A percentile compares a stretch with the other conserved stretches of the same genome.
Evolutionary conservation across 2,329 filamentous ascomycete genomes (phyloP).

Genomic region (Capronia coronata): DNA sequence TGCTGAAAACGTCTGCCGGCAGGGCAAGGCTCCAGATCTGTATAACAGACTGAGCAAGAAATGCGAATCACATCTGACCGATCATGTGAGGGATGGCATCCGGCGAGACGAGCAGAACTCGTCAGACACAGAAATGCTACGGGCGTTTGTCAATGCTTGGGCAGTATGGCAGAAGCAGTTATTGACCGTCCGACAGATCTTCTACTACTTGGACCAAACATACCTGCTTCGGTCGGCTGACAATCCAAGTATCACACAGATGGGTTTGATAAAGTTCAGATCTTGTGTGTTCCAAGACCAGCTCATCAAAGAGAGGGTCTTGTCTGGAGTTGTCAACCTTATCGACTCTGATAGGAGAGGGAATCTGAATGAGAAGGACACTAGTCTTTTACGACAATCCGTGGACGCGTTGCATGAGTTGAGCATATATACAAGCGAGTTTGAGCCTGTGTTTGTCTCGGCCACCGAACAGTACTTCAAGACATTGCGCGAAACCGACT

Average conservation of each 20-base stretch:
- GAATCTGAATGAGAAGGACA: constrained; percentile 51
- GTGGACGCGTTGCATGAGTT: constrained; percentile 82
- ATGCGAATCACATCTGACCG: constrained; percentile 58
- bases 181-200: constrained; percentile 75
- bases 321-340: constrained; percentile 70
- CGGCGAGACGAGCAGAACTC: constrained; percentile 48
- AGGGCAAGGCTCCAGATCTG: constrained; percentile 63
- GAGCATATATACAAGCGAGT: constrained; percentile 68
- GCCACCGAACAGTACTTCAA: constrained; percentile 62
- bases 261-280: constrained; percentile 71
- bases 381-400: constrained; percentile 61
- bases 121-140: constrained; percentile 59
- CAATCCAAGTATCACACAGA: constrained; percentile 67
- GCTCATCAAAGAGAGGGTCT: constrained; percentile 47
- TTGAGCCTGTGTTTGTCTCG: constrained; percentile 69
- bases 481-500: constrained; percentile 62
- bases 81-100: constrained; percentile 53
- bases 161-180: constrained; percentile 69
- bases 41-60: constrained; percentile 59
- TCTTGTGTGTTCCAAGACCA: constrained; percentile 51
- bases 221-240: constrained; percentile 72
- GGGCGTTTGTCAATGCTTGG: constrained; percentile 60
- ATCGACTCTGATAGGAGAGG: constrained; percentile 63
- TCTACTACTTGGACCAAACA: constrained; percentile 88
- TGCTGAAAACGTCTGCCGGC: constrained; percentile 84